Conservation (phyloP, 345 rosid genomes). For the Hibiscus trionum region DNA sequence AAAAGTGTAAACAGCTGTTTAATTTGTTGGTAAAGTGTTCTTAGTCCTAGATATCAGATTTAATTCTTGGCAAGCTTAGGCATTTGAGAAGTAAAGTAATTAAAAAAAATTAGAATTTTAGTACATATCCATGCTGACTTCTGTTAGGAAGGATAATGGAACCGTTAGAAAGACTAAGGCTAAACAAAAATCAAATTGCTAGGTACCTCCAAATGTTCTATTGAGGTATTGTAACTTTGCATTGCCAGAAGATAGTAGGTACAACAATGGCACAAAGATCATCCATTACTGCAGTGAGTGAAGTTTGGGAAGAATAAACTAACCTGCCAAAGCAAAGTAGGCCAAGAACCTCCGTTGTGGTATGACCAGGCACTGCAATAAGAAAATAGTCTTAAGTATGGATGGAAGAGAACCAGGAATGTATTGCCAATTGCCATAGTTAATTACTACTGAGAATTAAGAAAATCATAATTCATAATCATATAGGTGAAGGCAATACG, state of each 20-base stretch:
- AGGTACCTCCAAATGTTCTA: not conserved
- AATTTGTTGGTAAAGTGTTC: no score
- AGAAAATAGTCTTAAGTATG: slow-evolving; percentile 15
- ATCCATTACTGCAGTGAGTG: not conserved
- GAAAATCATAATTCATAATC: not conserved
- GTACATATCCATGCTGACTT: no score
- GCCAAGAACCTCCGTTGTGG: slow-evolving; percentile 95
- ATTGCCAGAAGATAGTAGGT: not conserved
- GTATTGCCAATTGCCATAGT: not conserved
- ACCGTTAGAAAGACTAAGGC: no score
- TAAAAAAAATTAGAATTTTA: no score
- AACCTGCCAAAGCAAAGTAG: slow-evolving; percentile 97
- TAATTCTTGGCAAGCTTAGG: no score
- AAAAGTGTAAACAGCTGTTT: no score
- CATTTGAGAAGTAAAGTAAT: no score
- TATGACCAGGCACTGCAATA: slow-evolving; percentile 88
- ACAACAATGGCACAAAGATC: not conserved
- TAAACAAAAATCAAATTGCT: no score
- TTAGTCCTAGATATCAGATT: no score
- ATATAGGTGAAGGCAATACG: slow-evolving; percentile 34
- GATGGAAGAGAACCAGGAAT: slow-evolving; percentile 5
- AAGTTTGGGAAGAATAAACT: slow-evolving; percentile 20
- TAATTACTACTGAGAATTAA: not conserved
- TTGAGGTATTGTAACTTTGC: not conserved
- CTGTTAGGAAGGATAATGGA: no score